A percentile compares a stretch with the other conserved stretches of the same genome.
These are phyloP conservation scores for Phoma sp. DNA, from an alignment of 2,329 filamentous ascomycete species.

Conservation along the genomic window DNA sequence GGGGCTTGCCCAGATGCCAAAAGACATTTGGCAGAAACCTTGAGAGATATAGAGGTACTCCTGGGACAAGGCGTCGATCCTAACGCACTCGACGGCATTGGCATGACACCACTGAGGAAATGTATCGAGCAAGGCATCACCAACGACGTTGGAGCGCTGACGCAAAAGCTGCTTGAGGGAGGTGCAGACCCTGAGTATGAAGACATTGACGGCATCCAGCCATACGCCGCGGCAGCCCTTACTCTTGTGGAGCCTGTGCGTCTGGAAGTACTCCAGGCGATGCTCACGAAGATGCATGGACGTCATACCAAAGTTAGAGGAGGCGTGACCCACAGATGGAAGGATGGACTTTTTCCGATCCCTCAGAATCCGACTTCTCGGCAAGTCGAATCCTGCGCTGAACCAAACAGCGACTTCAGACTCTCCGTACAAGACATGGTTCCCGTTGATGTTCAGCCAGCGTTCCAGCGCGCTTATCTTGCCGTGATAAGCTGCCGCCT, in stretches of 20 bases:
- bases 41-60: constrained; percentile 40
- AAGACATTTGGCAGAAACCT: constrained; percentile 38
- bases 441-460: constrained; percentile 27
- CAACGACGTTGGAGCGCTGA: constrained; percentile 35
- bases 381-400: constrained; percentile 32
- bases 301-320: constrained; percentile 17
- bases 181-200: constrained; percentile 41
- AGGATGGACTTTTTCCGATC: constrained; percentile 37
- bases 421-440: constrained; percentile 30
- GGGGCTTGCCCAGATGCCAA: constrained; percentile 40
- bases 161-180: constrained; percentile 33
- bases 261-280: constrained; percentile 31
- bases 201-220: constrained; percentile 27
- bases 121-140: constrained; percentile 38
- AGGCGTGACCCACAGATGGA: constrained; percentile 25
- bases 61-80: constrained; percentile 37
- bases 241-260: constrained; percentile 35
- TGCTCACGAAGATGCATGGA: constrained; percentile 35
- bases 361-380: constrained; percentile 27
- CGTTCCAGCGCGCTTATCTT: constrained; percentile 37
- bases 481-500: constrained; percentile 33
- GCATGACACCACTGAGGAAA: constrained; percentile 30
- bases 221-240: constrained; percentile 36
- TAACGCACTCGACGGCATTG: constrained; percentile 25
- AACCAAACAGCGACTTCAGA: constrained; percentile 28